Conservation (phyloP, 2,329 filamentous ascomycete genomes). For the Colletotrichum godetiae region DNA sequence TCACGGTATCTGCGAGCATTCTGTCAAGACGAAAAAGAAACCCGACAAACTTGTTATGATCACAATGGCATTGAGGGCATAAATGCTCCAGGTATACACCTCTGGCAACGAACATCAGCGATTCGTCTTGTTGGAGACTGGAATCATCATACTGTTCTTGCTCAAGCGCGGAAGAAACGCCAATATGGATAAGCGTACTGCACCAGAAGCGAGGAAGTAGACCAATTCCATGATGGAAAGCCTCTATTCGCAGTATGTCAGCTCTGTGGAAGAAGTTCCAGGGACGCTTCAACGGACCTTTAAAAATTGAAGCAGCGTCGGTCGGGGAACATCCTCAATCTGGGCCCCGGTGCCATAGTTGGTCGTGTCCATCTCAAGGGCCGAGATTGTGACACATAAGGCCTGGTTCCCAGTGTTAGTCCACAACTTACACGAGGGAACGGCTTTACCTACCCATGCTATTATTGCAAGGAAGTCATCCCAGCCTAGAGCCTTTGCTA, state of each 20-base stretch:
- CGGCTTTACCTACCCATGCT: constrained; percentile 17
- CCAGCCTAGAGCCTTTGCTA: constrained; percentile 27
- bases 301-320: constrained; percentile 19
- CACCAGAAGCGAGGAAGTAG: constrained; percentile 46
- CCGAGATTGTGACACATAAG: constrained; percentile 20
- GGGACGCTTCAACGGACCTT: neutral
- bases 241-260: neutral
- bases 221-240: constrained; percentile 34
- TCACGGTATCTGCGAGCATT: constrained; percentile 40
- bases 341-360: constrained; percentile 30
- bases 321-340: constrained; percentile 10
- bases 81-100: constrained; percentile 25
- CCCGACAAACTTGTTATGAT: constrained; percentile 36
- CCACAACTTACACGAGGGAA: too few species aligned
- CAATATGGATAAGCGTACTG: constrained; percentile 47
- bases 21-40: constrained; percentile 37
- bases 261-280: too few species aligned
- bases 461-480: constrained; percentile 22
- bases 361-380: constrained; percentile 27
- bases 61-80: constrained; percentile 29
- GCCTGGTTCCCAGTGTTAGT: neutral
- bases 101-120: constrained; percentile 2
- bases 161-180: constrained; percentile 48
- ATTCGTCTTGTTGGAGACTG: neutral
- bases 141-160: constrained; percentile 43